These are phyloP conservation scores for Cardiospermum halicacabum DNA, from an alignment of 345 rosid genomes.

Conservation along the genomic window DNA sequence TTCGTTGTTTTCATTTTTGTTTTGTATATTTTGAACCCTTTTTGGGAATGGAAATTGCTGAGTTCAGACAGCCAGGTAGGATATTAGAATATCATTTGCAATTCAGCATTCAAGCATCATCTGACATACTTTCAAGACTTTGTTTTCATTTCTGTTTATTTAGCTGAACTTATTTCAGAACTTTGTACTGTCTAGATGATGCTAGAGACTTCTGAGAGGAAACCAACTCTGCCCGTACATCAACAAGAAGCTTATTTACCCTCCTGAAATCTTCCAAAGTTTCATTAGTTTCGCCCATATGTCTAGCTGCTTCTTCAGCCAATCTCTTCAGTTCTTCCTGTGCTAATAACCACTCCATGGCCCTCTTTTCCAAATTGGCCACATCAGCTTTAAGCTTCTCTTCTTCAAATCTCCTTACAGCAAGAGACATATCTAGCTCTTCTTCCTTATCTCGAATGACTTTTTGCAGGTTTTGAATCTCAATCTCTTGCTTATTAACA, in stretches of 20 bases:
- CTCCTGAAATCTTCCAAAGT: conserved; percentile 54
- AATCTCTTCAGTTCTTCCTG: conserved; percentile 59
- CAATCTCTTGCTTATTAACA: conserved; percentile 55
- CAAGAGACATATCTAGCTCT: conserved; percentile 44
- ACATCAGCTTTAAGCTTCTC: conserved; percentile 59
- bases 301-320: conserved; percentile 37
- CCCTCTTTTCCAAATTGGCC: conserved; percentile 57
- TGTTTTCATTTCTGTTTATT: too few relatives aligned
- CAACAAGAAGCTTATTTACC: conserved; percentile 64
- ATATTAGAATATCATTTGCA: too few relatives aligned
- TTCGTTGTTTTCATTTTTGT: too few relatives aligned
- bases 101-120: too few relatives aligned
- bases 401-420: conserved; percentile 44
- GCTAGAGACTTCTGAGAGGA: conserved; percentile 66
- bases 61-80: too few relatives aligned
- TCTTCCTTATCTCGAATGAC: conserved; percentile 56
- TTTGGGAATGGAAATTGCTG: too few relatives aligned
- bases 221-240: conserved; percentile 68
- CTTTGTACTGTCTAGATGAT: conserved; percentile 48
- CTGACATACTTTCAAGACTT: too few relatives aligned
- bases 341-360: conserved; percentile 65
- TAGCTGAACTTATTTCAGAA: too few relatives aligned
- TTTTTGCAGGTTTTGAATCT: conserved; percentile 49
- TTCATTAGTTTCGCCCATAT: conserved; percentile 42
- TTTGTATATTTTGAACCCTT: too few relatives aligned